Conservation (phyloP, 1,284 basidiomycete genomes). For the Calocybe gambosa region DNA sequence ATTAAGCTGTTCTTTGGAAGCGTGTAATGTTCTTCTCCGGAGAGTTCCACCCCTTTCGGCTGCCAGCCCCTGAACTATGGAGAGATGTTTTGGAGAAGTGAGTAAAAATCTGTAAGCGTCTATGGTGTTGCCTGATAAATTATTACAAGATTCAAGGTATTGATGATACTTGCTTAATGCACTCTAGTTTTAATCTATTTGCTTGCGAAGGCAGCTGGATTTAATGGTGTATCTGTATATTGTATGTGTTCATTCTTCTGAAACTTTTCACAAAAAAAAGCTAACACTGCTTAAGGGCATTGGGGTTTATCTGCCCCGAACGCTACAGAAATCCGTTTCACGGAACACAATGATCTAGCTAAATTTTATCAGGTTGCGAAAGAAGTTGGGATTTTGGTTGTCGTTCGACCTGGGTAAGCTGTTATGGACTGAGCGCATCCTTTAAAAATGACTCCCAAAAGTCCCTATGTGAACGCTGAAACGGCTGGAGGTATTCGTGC, state of each 20-base stretch:
- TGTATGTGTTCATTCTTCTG: constrained; percentile 18
- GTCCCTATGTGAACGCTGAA: constrained; percentile 33
- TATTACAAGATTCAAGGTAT: background rate
- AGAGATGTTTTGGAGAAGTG: constrained; percentile 37
- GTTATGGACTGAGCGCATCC: background rate
- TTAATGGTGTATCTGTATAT: constrained; percentile 41
- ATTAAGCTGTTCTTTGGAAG: constrained; percentile 13
- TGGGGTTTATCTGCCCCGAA: constrained; percentile 40
- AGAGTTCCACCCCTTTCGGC: constrained; percentile 41
- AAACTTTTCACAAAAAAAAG: too few relatives aligned
- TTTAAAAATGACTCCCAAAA: constrained; percentile 5
- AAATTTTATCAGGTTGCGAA: constrained; percentile 36
- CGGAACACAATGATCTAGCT: constrained; percentile 30
- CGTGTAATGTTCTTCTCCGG: constrained; percentile 37
- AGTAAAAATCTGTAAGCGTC: constrained; percentile 1
- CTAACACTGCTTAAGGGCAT: constrained; percentile 28
- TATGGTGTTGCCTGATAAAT: background rate
- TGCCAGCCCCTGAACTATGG: constrained; percentile 43
- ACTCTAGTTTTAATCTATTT: background rate
- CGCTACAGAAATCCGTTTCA: constrained; percentile 24
- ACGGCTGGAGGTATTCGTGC: constrained; percentile 26
- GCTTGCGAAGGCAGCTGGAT: constrained; percentile 33
- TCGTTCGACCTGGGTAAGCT: constrained; percentile 37
- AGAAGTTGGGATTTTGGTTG: constrained; percentile 40
- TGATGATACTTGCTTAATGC: background rate